phyloP scores from a whole-genome alignment of 2,329 filamentous ascomycete genomes.

The Aureobasidium musti region DNA sequence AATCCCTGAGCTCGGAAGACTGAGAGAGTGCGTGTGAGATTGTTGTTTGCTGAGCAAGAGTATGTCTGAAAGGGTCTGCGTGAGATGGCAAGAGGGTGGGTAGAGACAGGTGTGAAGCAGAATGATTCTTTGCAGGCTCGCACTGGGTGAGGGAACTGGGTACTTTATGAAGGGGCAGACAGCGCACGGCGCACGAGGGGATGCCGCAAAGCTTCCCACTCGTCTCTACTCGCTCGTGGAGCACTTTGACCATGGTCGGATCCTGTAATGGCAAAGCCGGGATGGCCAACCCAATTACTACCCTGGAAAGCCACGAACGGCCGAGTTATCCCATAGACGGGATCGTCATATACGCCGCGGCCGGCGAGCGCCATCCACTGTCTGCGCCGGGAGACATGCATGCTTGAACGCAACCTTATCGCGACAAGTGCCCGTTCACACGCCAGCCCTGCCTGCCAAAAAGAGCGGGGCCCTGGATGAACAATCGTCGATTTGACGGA shows the following conservation, averaged over 20 bases:
- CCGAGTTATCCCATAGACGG: slow-evolving; percentile 15
- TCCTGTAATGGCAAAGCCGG: slow-evolving; percentile 25
- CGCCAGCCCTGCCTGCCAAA: slow-evolving; percentile 26
- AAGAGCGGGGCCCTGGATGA: slow-evolving; percentile 21
- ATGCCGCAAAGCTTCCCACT: slow-evolving; percentile 26
- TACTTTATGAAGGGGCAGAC: slow-evolving; percentile 24
- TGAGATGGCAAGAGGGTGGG: not conserved
- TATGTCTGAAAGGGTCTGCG: not conserved
- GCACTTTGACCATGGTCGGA: slow-evolving; percentile 19
- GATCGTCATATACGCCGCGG: slow-evolving; percentile 28
- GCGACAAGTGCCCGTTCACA: slow-evolving; percentile 25
- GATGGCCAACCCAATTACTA: slow-evolving; percentile 19
- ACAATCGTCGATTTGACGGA: slow-evolving; percentile 24
- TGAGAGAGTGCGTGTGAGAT: not conserved
- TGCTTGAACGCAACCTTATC: slow-evolving; percentile 30
- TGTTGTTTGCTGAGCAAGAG: slow-evolving; percentile 3
- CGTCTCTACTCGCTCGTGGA: slow-evolving; percentile 21
- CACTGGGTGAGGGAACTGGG: slow-evolving; percentile 15
- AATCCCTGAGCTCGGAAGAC: not conserved
- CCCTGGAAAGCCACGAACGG: slow-evolving; percentile 28
- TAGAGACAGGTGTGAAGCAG: not conserved
- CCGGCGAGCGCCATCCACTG: slow-evolving; percentile 12
- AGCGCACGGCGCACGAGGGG: slow-evolving; percentile 26
- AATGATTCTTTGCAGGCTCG: not conserved
- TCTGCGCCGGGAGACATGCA: slow-evolving; percentile 28